Evolutionary conservation across 1,284 basidiomycete species (phyloP).

Genomic region (Wallemia ichthyophaga): DNA sequence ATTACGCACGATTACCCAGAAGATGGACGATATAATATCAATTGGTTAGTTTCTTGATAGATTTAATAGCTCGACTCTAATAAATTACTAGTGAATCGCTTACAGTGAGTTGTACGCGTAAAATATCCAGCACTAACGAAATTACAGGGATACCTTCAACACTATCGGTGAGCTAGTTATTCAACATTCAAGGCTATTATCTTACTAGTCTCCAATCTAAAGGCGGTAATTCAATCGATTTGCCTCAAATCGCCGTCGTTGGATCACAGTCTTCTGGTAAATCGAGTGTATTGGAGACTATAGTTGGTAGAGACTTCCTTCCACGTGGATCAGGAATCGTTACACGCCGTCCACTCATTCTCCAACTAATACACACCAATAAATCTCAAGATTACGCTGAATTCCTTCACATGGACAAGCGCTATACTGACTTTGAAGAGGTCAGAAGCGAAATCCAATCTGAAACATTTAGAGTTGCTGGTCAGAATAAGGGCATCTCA

Average conservation of each 20-base stretch:
- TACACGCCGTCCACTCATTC: constrained; percentile 70
- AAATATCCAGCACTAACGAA: no score
- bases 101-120: neutral
- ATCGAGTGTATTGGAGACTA: constrained; percentile 59
- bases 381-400: constrained; percentile 48
- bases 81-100: neutral
- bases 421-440: constrained; percentile 80
- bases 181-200: neutral
- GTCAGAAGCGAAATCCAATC: constrained; percentile 90
- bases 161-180: constrained; percentile 13
- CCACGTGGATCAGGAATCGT: constrained; percentile 80
- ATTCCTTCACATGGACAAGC: constrained; percentile 83
- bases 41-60: neutral
- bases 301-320: constrained; percentile 60
- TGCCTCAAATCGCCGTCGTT: constrained; percentile 48
- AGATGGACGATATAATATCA: constrained; percentile 1
- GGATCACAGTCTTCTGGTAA: constrained; percentile 60
- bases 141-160: constrained; percentile 17
- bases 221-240: constrained; percentile 23
- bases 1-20: neutral
- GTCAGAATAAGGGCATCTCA: constrained; percentile 95
- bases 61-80: neutral
- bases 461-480: constrained; percentile 88
- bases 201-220: neutral
- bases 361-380: constrained; percentile 76